Conservation (phyloP, 2,329 filamentous ascomycete species). For the Xylariales sp. region DNA sequence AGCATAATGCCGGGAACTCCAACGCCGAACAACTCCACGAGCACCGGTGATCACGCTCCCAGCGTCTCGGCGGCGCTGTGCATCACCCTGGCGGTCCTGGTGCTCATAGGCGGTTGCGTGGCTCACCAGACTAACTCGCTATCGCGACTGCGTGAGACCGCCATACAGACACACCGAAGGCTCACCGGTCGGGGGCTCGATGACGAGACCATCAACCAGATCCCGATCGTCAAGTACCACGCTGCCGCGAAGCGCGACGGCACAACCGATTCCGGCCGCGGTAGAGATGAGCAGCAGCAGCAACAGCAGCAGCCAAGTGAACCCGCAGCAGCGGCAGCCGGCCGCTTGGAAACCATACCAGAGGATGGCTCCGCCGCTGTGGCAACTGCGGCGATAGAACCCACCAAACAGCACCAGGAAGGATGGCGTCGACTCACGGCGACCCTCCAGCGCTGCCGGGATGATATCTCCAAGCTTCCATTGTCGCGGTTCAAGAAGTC, state of each 20-base stretch:
- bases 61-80: slow-evolving; percentile 1
- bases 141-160: neutral
- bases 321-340: neutral
- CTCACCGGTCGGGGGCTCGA: neutral
- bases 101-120: slow-evolving; percentile 2
- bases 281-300: no score
- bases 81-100: neutral
- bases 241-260: neutral
- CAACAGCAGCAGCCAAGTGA: no score
- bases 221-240: slow-evolving; percentile 4
- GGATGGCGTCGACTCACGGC: neutral
- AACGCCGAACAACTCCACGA: slow-evolving; percentile 1
- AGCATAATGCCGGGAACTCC: no score
- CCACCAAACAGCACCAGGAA: no score
- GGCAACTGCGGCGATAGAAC: neutral
- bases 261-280: neutral
- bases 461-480: neutral
- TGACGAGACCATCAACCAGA: neutral
- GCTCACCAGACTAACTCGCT: slow-evolving; percentile 1
- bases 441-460: neutral
- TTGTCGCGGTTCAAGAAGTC: neutral
- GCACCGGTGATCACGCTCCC: slow-evolving; percentile 1
- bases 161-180: neutral
- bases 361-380: neutral
- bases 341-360: slow-evolving; percentile 1